Conservation (phyloP, 352 stramenopile genomes). For the Pythium chondricola region DNA sequence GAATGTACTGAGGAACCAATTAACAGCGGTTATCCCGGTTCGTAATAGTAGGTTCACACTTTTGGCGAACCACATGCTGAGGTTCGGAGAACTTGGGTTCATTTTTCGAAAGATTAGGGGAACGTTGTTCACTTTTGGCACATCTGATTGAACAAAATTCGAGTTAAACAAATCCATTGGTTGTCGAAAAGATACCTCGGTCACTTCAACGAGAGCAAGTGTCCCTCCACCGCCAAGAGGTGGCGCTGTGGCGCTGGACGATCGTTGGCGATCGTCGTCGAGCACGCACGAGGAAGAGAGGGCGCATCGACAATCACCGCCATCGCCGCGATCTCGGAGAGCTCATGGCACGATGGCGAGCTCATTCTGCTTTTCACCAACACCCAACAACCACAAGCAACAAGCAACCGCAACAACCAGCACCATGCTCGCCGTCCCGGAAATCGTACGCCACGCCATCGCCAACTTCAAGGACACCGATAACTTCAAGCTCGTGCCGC, state of each 20-base stretch:
- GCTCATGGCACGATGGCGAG: too few species aligned
- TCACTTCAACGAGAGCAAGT: constrained; percentile 1
- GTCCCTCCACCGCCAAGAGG: too few species aligned
- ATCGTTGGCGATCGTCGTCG: too few species aligned
- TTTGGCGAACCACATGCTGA: neutral
- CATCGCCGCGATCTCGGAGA: neutral
- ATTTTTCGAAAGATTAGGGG: too few species aligned
- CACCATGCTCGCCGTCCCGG: neutral
- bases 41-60: neutral
- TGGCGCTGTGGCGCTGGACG: too few species aligned
- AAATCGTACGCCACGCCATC: neutral
- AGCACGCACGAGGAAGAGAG: too few species aligned
- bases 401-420: neutral
- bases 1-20: neutral
- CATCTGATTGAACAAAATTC: too few species aligned
- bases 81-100: too few species aligned
- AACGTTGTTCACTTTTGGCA: neutral
- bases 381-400: too few species aligned
- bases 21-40: neutral
- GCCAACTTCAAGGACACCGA: neutral
- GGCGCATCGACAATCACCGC: neutral
- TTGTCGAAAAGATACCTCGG: neutral
- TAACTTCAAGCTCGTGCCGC: neutral
- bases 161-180: neutral
- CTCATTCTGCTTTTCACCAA: too few species aligned